phyloP scores from a whole-genome alignment of 352 stramenopile species.

The Globisporangium ultimum region DNA sequence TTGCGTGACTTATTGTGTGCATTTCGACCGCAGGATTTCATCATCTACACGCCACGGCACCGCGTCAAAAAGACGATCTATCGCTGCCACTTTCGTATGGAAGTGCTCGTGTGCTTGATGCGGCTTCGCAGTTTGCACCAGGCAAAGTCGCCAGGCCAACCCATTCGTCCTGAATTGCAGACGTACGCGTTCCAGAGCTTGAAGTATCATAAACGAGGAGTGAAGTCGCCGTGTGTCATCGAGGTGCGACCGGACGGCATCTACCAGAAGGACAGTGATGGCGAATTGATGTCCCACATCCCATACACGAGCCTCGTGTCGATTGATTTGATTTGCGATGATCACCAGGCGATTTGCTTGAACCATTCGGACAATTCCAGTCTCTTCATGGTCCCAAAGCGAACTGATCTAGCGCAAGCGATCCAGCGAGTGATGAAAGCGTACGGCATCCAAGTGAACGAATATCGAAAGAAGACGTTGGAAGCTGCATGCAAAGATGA shows the following conservation, averaged over 20 bases:
- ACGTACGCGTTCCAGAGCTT: constrained; percentile 46
- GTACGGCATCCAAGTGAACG: constrained; percentile 80
- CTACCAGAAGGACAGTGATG: constrained; percentile 71
- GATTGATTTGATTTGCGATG: constrained; percentile 77
- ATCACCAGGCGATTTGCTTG: constrained; percentile 62
- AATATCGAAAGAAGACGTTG: constrained; percentile 82
- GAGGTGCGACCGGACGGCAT: constrained; percentile 72
- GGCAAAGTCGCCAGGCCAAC: constrained; percentile 24
- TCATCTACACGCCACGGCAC: constrained; percentile 72
- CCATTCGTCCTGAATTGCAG: constrained; percentile 41
- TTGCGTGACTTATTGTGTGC: not conserved
- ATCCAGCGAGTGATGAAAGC: constrained; percentile 72
- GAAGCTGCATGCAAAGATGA: constrained; percentile 53
- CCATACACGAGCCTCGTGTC: constrained; percentile 80
- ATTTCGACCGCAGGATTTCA: constrained; percentile 38
- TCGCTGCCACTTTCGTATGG: constrained; percentile 78
- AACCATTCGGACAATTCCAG: constrained; percentile 85
- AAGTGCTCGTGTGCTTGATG: constrained; percentile 80
- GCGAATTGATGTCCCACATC: constrained; percentile 77
- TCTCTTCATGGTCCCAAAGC: constrained; percentile 62
- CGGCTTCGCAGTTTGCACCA: constrained; percentile 64
- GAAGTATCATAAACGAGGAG: constrained; percentile 55
- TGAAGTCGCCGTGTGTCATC: constrained; percentile 65
- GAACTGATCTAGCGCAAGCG: constrained; percentile 63
- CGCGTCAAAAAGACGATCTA: constrained; percentile 82